Evolutionary conservation across 176 grass and related monocot genomes (phyloP).

Genomic region (Puccinellia tenuiflora): DNA sequence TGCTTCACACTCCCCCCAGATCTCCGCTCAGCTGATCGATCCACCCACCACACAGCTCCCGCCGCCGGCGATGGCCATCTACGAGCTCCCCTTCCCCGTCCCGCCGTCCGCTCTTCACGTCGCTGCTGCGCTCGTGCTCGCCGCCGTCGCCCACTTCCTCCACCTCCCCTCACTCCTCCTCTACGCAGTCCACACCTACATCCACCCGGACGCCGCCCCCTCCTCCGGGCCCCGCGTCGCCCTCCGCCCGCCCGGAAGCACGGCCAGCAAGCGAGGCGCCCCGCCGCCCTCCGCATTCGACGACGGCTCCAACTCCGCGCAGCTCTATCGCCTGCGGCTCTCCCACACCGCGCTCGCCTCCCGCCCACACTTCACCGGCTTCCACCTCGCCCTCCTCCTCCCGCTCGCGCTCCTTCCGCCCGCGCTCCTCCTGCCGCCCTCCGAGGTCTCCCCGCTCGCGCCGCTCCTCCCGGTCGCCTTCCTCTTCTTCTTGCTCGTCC

Average conservation of each 20-base stretch:
- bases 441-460: background rate
- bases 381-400: constrained; percentile 40
- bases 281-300: constrained; percentile 31
- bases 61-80: constrained; percentile 34
- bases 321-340: constrained; percentile 84
- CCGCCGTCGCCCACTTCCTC: constrained; percentile 30
- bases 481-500: constrained; percentile 45
- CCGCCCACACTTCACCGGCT: constrained; percentile 55
- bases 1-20: constrained; percentile 21
- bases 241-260: constrained; percentile 45
- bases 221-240: constrained; percentile 55
- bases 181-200: constrained; percentile 77
- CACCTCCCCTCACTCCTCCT: constrained; percentile 66
- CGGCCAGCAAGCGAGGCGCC: constrained; percentile 22
- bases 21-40: constrained; percentile 37
- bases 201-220: constrained; percentile 75
- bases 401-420: constrained; percentile 38
- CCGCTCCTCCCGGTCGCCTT: constrained; percentile 14
- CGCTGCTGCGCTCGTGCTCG: background rate
- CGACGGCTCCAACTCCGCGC: constrained; percentile 46
- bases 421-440: constrained; percentile 27
- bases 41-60: constrained; percentile 9
- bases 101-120: constrained; percentile 33
- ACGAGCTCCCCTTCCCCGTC: constrained; percentile 11
- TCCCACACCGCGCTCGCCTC: constrained; percentile 48